phyloP scores from a whole-genome alignment of 2,329 filamentous ascomycete species.

The Aureobasidium sp. region DNA sequence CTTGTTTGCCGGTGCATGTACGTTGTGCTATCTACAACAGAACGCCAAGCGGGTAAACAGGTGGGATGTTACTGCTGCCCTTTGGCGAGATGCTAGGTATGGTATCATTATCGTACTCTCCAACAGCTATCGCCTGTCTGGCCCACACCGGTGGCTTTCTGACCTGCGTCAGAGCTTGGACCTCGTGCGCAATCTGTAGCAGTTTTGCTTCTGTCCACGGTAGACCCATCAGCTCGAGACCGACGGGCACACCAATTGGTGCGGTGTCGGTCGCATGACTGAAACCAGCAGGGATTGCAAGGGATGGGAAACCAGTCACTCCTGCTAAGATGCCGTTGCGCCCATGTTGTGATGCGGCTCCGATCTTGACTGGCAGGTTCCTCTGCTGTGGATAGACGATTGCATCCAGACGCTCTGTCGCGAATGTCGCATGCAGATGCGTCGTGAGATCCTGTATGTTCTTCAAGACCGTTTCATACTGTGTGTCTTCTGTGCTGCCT shows the following conservation, averaged over 20 bases:
- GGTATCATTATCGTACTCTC: slow-evolving; percentile 29
- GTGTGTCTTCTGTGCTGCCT: slow-evolving; percentile 47
- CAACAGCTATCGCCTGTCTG: slow-evolving; percentile 33
- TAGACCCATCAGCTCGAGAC: slow-evolving; percentile 56
- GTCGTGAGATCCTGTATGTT: slow-evolving; percentile 49
- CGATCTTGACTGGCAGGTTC: slow-evolving; percentile 55
- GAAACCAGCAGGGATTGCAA: slow-evolving; percentile 50
- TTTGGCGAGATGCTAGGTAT: slow-evolving; percentile 44
- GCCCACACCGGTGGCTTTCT: slow-evolving; percentile 44
- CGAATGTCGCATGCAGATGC: slow-evolving; percentile 46
- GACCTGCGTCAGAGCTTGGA: slow-evolving; percentile 42
- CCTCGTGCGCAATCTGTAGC: slow-evolving; percentile 46
- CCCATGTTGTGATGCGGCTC: slow-evolving; percentile 50
- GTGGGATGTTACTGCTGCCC: slow-evolving; percentile 33
- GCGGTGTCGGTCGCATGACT: slow-evolving; percentile 44
- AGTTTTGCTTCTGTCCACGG: slow-evolving; percentile 51
- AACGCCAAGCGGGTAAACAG: slow-evolving; percentile 43
- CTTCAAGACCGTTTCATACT: slow-evolving; percentile 43
- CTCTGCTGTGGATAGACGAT: slow-evolving; percentile 59
- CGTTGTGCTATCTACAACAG: slow-evolving; percentile 14
- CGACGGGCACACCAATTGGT: slow-evolving; percentile 53
- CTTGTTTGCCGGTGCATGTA: not conserved
- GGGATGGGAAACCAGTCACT: slow-evolving; percentile 47
- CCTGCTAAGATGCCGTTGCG: slow-evolving; percentile 53
- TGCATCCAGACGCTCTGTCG: slow-evolving; percentile 45